Percentiles rank a stretch among this genome's conserved stretches.
Conservation (phyloP, 176 grass and related monocot genomes). For the Hordeum vulgare region MorexV3_pseudomolecules_assembly NC_058521.1:126210080-126210579, state of each 20-base stretch:
- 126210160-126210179: constrained; percentile 88
- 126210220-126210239: neutral
- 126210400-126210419: neutral
- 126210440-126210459: neutral
- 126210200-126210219: constrained; percentile 74
- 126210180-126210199: constrained; percentile 91
- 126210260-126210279: constrained; percentile 1
- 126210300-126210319: neutral
- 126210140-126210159: constrained; percentile 61
- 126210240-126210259: neutral
- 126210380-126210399: neutral
- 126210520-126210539: neutral
- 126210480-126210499: neutral
- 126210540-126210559: neutral
- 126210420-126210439: neutral
- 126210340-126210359: neutral
- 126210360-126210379: neutral
- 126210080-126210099: constrained; percentile 84
- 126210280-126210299: neutral
- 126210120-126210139: constrained; percentile 55
- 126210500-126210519: neutral
- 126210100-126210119: constrained; percentile 71
- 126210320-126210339: neutral
- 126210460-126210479: neutral
- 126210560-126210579: neutral